These are phyloP conservation scores for Umbilicaria muhlenbergii DNA, from an alignment of 495 filamentous ascomycete genomes.

Conservation along the genomic window DNA sequence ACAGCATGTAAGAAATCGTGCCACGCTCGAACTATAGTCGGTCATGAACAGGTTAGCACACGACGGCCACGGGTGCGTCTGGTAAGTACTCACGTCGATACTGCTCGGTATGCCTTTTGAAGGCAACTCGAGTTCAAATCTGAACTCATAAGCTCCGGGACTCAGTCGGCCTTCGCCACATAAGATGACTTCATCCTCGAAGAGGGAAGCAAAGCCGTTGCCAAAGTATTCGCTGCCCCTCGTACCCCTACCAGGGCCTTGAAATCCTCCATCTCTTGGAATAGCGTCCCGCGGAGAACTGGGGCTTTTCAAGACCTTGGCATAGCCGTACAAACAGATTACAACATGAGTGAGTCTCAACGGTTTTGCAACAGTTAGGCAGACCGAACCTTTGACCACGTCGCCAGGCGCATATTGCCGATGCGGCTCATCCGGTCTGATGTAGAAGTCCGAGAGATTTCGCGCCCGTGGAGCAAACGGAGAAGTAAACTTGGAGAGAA, in stretches of 20 bases:
- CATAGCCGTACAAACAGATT: conserved; percentile 73
- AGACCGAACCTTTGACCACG: conserved; percentile 53
- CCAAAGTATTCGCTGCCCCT: conserved; percentile 53
- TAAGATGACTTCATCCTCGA: conserved; percentile 79
- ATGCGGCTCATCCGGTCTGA: conserved; percentile 67
- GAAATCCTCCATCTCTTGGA: conserved; percentile 25
- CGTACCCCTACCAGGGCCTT: conserved; percentile 38
- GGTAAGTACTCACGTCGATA: conserved; percentile 57
- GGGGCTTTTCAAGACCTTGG: conserved; percentile 71
- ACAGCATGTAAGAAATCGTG: conserved; percentile 78
- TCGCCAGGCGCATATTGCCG: conserved; percentile 65
- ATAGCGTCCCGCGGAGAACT: conserved; percentile 44
- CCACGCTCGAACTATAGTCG: conserved; percentile 74
- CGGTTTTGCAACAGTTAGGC: conserved; percentile 66
- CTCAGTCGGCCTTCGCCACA: conserved; percentile 83
- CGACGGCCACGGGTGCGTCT: not conserved
- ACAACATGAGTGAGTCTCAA: conserved; percentile 83
- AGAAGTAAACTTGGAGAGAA: conserved; percentile 42
- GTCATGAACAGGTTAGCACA: not conserved
- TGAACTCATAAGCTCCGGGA: conserved; percentile 77
- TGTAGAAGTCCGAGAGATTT: conserved; percentile 66
- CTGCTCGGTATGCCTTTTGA: conserved; percentile 74
- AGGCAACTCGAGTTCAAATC: conserved; percentile 74
- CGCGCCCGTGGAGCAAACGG: conserved; percentile 52
- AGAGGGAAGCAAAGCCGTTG: conserved; percentile 71